These are phyloP conservation scores for Hygrophila difformis DNA, from an alignment of 257 asterid genomes.

Conservation along the genomic window DNA sequence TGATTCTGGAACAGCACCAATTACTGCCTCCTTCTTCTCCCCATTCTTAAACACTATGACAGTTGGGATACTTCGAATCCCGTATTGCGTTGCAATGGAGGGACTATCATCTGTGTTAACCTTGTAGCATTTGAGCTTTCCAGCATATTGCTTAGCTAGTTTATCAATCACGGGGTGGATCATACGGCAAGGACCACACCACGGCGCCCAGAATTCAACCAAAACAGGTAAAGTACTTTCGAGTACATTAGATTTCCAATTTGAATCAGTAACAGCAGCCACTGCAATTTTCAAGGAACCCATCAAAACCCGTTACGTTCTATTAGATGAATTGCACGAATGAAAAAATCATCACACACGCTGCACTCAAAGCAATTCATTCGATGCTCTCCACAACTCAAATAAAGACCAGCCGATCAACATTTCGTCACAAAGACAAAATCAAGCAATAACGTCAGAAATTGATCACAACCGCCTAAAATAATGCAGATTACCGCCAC, in stretches of 20 bases:
- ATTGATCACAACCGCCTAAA: too few relatives aligned
- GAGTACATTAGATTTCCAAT: conserved; percentile 59
- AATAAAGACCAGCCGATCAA: too few relatives aligned
- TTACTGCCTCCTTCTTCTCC: conserved; percentile 82
- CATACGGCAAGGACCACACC: conserved; percentile 98
- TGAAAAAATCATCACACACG: neutral
- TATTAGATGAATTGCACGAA: conserved; percentile 2
- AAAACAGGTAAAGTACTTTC: conserved; percentile 51
- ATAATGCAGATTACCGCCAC: too few relatives aligned
- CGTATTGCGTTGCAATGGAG: conserved; percentile 61
- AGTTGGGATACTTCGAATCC: conserved; percentile 88
- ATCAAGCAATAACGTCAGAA: too few relatives aligned
- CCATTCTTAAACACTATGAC: conserved; percentile 75
- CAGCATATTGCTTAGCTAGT: conserved; percentile 56
- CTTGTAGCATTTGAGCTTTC: conserved; percentile 77
- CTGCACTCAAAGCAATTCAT: neutral
- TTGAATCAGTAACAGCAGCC: conserved; percentile 38
- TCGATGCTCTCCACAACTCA: too few relatives aligned
- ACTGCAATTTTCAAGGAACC: conserved; percentile 42
- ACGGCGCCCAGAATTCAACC: conserved; percentile 97
- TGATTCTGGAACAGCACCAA: conserved; percentile 86
- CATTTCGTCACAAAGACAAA: too few relatives aligned
- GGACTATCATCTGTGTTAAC: conserved; percentile 80
- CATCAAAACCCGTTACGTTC: too few relatives aligned
- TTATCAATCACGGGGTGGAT: conserved; percentile 76